Conservation (phyloP, 2,329 filamentous ascomycete species). For the Xenoacremonium recifei region DNA sequence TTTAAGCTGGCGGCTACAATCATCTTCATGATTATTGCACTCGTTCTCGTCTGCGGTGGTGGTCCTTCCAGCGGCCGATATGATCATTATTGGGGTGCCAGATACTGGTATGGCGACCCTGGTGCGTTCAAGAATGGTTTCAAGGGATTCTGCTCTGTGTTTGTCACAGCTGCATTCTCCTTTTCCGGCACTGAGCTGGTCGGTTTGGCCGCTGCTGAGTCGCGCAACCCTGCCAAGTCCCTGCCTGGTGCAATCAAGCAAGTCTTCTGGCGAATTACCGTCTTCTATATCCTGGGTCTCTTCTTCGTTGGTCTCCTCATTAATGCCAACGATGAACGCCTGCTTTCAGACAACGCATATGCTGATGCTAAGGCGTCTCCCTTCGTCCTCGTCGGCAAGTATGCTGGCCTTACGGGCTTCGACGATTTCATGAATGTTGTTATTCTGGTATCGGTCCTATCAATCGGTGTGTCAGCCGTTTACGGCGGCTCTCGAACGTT, state of each 20-base stretch:
- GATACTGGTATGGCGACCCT: conserved; percentile 30
- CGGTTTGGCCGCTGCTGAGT: conserved; percentile 69
- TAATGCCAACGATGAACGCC: conserved; percentile 41
- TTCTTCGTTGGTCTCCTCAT: conserved; percentile 49
- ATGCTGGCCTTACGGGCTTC: conserved; percentile 47
- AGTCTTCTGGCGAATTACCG: conserved; percentile 53
- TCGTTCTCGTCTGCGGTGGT: conserved; percentile 57
- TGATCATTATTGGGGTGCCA: conserved; percentile 41
- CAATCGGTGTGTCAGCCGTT: conserved; percentile 53
- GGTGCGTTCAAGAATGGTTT: conserved; percentile 67
- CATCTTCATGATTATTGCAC: conserved; percentile 61
- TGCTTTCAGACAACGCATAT: conserved; percentile 29
- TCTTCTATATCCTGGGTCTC: conserved; percentile 50
- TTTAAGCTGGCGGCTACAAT: conserved; percentile 57
- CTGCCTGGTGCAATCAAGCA: conserved; percentile 80
- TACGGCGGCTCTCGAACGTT: conserved; percentile 56
- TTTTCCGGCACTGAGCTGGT: conserved; percentile 69
- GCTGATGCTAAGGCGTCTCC: conserved; percentile 41
- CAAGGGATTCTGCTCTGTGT: conserved; percentile 67
- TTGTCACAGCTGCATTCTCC: conserved; percentile 70
- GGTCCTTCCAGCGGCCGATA: conserved; percentile 46
- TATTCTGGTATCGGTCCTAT: conserved; percentile 54
- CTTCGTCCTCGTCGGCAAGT: conserved; percentile 50
- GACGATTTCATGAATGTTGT: conserved; percentile 54
- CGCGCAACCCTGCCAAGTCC: conserved; percentile 64